Evolutionary conservation across 176 grass and related monocot genomes (phyloP).

Genomic region (Otatea glauca): DNA sequence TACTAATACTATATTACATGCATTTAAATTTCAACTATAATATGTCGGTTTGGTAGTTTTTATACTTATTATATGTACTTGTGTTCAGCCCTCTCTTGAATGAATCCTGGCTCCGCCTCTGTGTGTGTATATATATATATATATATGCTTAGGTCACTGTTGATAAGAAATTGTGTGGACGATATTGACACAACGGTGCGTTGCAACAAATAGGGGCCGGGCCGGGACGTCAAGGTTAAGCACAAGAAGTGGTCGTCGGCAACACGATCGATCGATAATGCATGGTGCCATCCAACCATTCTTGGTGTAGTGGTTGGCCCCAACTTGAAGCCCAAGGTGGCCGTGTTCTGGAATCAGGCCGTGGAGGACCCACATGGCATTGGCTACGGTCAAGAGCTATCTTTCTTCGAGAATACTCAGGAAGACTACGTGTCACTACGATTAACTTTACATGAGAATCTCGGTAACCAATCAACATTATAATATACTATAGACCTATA

Average conservation of each 20-base stretch:
- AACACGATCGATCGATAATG: conserved; percentile 20
- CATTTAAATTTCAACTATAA: no score
- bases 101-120: no score
- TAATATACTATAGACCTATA: no score
- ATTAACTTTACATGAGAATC: background rate
- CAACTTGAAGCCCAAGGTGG: conserved; percentile 14
- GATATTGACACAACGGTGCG: conserved; percentile 26
- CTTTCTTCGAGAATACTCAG: background rate
- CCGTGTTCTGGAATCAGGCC: conserved; percentile 35
- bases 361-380: background rate
- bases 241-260: conserved; percentile 38
- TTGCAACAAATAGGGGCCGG: background rate
- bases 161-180: conserved; percentile 36
- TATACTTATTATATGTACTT: no score
- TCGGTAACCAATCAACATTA: background rate
- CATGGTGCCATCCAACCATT: conserved; percentile 47
- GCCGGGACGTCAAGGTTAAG: conserved; percentile 39
- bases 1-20: no score
- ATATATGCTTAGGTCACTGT: background rate
- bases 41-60: no score
- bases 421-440: background rate
- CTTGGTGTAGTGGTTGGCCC: conserved; percentile 46
- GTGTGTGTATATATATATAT: no score
- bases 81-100: no score
- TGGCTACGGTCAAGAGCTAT: background rate